Conservation (phyloP, 73 alveolate species). For the Uronychia binucleata region DNA sequence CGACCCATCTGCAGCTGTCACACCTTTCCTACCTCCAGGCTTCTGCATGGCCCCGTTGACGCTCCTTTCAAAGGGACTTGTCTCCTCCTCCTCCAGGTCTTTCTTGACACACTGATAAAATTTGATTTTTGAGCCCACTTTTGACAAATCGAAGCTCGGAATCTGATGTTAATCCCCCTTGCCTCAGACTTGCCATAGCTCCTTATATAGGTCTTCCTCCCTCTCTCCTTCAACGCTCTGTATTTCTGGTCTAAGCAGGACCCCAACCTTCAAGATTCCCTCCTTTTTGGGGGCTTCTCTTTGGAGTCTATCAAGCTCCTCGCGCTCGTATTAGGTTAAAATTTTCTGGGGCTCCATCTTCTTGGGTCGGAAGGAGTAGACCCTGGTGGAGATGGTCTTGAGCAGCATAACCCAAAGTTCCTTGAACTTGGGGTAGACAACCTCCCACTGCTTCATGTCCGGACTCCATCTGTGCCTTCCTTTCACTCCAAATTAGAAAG, state of each 20-base stretch:
- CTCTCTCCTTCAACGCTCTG: not conserved
- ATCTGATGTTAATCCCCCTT: constrained; percentile 5
- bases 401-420: constrained; percentile 45
- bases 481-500: not conserved
- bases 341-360: constrained; percentile 33
- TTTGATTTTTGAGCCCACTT: too few species aligned
- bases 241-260: not conserved
- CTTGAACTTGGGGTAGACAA: constrained; percentile 15
- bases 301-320: not conserved
- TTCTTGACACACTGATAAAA: too few species aligned
- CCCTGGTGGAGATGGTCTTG: constrained; percentile 11
- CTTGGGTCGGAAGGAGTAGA: constrained; percentile 32
- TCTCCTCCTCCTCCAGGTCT: constrained; percentile 1
- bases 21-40: constrained; percentile 28
- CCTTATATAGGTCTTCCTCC: not conserved
- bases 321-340: constrained; percentile 25
- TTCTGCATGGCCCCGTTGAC: constrained; percentile 34
- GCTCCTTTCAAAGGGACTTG: constrained; percentile 5
- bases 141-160: too few species aligned
- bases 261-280: not conserved
- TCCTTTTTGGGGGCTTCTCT: not conserved
- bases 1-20: constrained; percentile 12
- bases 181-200: not conserved
- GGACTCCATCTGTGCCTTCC: constrained; percentile 49
- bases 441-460: constrained; percentile 31